Conservation (phyloP, 176 grass and related monocot genomes). For the Raddia distichophylla region DNA sequence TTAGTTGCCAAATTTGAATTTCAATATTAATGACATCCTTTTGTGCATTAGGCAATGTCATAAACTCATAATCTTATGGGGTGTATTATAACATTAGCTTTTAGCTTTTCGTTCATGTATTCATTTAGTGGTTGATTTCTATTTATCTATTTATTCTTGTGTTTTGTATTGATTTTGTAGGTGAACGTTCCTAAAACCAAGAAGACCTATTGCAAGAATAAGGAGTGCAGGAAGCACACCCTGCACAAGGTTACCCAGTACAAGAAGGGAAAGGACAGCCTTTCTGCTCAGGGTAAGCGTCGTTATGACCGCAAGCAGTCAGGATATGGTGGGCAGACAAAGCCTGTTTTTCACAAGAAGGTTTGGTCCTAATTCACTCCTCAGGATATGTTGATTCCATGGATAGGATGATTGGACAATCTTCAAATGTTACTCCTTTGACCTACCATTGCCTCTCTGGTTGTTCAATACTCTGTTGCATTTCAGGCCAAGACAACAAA, state of each 20-base stretch:
- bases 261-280: constrained; percentile 90
- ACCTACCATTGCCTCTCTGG: background rate
- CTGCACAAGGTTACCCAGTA: constrained; percentile 90
- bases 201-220: constrained; percentile 93
- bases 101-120: background rate
- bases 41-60: background rate
- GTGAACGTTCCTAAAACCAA: constrained; percentile 84
- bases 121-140: background rate
- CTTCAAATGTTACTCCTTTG: background rate
- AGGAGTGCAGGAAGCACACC: constrained; percentile 81
- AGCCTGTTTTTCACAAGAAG: constrained; percentile 98
- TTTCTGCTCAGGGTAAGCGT: constrained; percentile 77
- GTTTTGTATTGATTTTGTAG: constrained; percentile 31
- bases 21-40: no score
- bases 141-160: background rate
- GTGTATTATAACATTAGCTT: background rate
- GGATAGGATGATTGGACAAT: background rate
- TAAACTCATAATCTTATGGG: background rate
- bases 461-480: background rate
- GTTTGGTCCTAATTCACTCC: constrained; percentile 23
- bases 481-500: constrained; percentile 90
- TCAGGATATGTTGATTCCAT: background rate
- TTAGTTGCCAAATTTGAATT: no score
- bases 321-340: constrained; percentile 92
- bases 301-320: constrained; percentile 79